phyloP scores from a whole-genome alignment of 805 yeast genomes.

The Ogataea pilisensis region DNA sequence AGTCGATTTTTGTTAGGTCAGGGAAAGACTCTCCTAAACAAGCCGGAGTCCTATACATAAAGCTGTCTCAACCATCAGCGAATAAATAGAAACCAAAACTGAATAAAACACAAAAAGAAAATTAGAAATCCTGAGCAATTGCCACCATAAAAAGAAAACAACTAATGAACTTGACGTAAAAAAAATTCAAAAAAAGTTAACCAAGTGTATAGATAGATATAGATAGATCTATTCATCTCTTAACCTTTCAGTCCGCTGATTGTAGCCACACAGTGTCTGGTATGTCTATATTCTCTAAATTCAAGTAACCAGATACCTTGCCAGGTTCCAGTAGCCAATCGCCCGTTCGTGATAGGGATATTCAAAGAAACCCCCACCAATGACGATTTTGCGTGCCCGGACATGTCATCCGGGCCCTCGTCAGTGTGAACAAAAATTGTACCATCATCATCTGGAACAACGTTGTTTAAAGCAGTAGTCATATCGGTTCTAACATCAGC shows the following conservation, averaged over 20 bases:
- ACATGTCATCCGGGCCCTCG: slow-evolving; percentile 84
- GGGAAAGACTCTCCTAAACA: no score
- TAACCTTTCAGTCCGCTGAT: slow-evolving; percentile 52
- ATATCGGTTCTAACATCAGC: slow-evolving; percentile 72
- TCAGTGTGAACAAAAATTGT: slow-evolving; percentile 55
- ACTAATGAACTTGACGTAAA: no score
- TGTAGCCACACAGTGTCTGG: slow-evolving; percentile 68
- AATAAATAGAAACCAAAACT: no score
- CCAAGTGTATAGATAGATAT: no score
- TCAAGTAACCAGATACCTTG: slow-evolving; percentile 79
- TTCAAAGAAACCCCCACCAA: slow-evolving; percentile 59
- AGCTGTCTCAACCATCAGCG: no score
- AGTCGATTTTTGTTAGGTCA: no score
- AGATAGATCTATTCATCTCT: no score
- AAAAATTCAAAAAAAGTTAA: no score
- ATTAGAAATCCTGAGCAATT: no score
- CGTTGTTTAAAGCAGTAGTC: slow-evolving; percentile 55
- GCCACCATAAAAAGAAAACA: no score
- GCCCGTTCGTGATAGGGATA: slow-evolving; percentile 68
- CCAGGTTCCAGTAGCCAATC: slow-evolving; percentile 75
- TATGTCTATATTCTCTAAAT: slow-evolving; percentile 60
- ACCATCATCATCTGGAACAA: slow-evolving; percentile 63
- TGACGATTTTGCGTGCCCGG: slow-evolving; percentile 68
- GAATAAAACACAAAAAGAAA: no score
- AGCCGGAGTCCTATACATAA: no score